Evolutionary conservation across 2,329 filamentous ascomycete genomes (phyloP), one percentile per base, ranked within the genome.

Genomic region (Cordyceps militaris): DNA sequence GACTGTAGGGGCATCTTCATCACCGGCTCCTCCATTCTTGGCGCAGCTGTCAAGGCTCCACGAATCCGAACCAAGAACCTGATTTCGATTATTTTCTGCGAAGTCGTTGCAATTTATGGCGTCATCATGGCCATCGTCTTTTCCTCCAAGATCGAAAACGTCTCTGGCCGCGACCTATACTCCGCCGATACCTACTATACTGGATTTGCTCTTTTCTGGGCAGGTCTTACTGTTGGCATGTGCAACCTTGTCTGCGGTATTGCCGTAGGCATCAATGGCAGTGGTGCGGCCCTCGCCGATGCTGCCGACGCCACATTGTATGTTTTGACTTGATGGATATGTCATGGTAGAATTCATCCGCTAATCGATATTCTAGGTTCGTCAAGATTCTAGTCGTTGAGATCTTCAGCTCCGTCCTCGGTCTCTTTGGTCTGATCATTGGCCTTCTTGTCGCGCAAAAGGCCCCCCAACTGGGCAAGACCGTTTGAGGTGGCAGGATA

Each of bases 111-210:
- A 74, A 99, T 99, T 74, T 99, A 99, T 81, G 95, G 95, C 67
- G 93, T 99, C 75, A 99, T 99, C 77, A 99, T 99, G 91, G 88
- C 92, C 67, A 99, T 99, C 72, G 89, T 99, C 68, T 97, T 97
- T 79, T 95, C 92, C 46, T 83, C 92, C 61, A 96, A 97, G 75
- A 77, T 99, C 66, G 81, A 83, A 66, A 73, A 80, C 57, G 81
- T 94, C 30, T 70, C 78, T 44, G 80, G 81, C 58, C 82, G 86
- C 40, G 79, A 81, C 19, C 73, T 91, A 30, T 88, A 87, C 75
- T 87, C 87, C 13, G 84, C 82, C 54, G 85, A 84, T 71, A 90
- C 91, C 68, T 94, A 93, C 77, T 99, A 96, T 72, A 97, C 92
- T 24, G 94, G 94, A 63, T 99, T 86, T 71, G 92, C 94, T 34